phyloP scores from a whole-genome alignment of 768 basidiomycete species.

The Boletellus ananas region DNA sequence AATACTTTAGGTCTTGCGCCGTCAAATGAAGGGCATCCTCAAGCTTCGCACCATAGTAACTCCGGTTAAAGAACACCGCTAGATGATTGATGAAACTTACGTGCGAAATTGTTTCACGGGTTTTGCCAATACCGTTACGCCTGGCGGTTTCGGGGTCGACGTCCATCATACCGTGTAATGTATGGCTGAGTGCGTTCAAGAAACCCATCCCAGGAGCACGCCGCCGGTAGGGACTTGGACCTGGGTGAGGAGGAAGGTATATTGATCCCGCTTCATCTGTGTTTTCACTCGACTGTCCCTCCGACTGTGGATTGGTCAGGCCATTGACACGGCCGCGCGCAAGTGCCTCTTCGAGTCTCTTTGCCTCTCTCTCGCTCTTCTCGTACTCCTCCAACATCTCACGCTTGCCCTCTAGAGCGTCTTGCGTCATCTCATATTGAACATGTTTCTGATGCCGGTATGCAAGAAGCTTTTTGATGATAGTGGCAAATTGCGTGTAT shows the following conservation, averaged over 20 bases:
- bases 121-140: constrained; percentile 90
- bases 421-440: constrained; percentile 96
- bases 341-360: constrained; percentile 84
- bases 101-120: constrained; percentile 91
- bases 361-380: constrained; percentile 88
- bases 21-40: constrained; percentile 93
- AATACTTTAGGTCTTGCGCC: constrained; percentile 93
- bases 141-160: constrained; percentile 96
- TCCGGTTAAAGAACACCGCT: constrained; percentile 14
- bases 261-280: constrained; percentile 43
- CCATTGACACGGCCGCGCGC: constrained; percentile 48
- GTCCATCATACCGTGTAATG: constrained; percentile 97
- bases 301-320: constrained; percentile 20
- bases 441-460: constrained; percentile 98
- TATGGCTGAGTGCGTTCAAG: constrained; percentile 88
- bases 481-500: constrained; percentile 89
- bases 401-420: constrained; percentile 77
- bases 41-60: constrained; percentile 49
- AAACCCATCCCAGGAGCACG: constrained; percentile 80
- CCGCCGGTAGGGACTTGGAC: constrained; percentile 61
- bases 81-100: constrained; percentile 40
- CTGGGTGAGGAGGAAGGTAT: constrained; percentile 75
- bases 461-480: constrained; percentile 90
- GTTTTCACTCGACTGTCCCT: constrained; percentile 33
- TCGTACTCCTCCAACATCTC: constrained; percentile 87